Base-by-base conservation (phyloP, 352 stramenopile genomes). In the Globisporangium camurandrum region DNA sequence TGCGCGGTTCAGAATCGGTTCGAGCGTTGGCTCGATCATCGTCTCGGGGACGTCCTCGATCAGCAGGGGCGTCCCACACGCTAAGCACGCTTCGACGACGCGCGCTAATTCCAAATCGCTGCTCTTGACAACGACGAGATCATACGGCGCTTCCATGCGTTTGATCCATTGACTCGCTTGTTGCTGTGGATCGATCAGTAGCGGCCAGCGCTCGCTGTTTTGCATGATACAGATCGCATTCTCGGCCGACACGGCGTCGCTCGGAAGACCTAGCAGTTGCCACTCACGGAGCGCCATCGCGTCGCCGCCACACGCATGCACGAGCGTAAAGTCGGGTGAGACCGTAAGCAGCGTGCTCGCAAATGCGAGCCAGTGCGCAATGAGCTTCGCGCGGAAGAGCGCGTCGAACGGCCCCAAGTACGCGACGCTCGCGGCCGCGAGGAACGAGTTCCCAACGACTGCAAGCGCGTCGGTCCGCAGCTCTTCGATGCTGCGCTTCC, bases 181-280 rank as follows among this genome's bases (percentile, higher is more conserved):
- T 16, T 93, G 84, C 59, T 98, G 91, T 2, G 92, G 91, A 53
- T 98, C 92, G 53, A 98, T 97, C 63, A 98, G 82, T 16, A 98
- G 67, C 17, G 91, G 75, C 89, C 89, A 98, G 11, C 88, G 76
- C n/a, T 85, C 82, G 20, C 64, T 87, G n/a, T 66, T 63, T 28
- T 85, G 75, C 45, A 89, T 79, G 27, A 96, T 67, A 51, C 90
- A 96, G 39, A 97, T 71, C 1, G 69, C 92, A 49, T 97, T 97
- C 43, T 97, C 87, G 1, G 84, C 84, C 1, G 78, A 95, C 20
- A 96, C 88, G 0, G 26, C 65, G 58, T 98, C 91, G 31, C 79
- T 96, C 11, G 91, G 92, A 3, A 98, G 59, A 5, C 86, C 85
- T 11, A 89, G 43, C 12, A 97, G 58, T 26, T 95, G 76, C 88